phyloP scores from a whole-genome alignment of 2,329 filamentous ascomycete species.

The Onygenales sp. region DNA sequence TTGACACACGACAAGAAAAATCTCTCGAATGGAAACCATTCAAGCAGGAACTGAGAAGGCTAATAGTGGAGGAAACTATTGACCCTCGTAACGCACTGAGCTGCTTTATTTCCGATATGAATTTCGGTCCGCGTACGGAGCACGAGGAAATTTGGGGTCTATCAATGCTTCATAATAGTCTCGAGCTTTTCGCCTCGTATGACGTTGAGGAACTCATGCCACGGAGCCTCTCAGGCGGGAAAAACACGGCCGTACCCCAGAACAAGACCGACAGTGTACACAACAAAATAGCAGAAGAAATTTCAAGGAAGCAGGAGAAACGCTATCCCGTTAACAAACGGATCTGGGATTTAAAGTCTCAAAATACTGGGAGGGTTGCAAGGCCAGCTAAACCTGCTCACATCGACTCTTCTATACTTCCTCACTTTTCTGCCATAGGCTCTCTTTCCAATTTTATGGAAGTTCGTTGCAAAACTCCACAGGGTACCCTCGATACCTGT shows the following conservation, averaged over 20 bases:
- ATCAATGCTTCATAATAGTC: neutral
- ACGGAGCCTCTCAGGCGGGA: neutral
- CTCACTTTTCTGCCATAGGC: conserved; percentile 29
- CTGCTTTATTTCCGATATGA: neutral
- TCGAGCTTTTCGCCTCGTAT: neutral
- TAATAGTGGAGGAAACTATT: neutral
- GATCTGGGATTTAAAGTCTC: no score
- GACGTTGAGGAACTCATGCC: neutral
- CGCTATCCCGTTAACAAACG: no score
- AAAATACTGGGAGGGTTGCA: no score
- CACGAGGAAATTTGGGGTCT: neutral
- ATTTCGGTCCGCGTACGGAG: neutral
- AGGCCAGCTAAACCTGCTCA: neutral
- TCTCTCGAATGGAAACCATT: neutral
- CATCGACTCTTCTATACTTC: neutral
- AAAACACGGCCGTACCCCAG: neutral
- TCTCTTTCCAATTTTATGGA: conserved; percentile 45
- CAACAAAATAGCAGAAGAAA: no score
- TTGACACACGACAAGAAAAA: neutral
- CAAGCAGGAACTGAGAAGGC: neutral
- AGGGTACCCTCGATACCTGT: conserved; percentile 18
- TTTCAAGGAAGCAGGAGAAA: no score
- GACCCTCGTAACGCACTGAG: neutral
- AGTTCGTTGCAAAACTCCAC: conserved; percentile 29
- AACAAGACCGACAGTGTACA: no score